phyloP scores from a whole-genome alignment of 1,284 basidiomycete genomes.

The Inonotus hispidus region DNA sequence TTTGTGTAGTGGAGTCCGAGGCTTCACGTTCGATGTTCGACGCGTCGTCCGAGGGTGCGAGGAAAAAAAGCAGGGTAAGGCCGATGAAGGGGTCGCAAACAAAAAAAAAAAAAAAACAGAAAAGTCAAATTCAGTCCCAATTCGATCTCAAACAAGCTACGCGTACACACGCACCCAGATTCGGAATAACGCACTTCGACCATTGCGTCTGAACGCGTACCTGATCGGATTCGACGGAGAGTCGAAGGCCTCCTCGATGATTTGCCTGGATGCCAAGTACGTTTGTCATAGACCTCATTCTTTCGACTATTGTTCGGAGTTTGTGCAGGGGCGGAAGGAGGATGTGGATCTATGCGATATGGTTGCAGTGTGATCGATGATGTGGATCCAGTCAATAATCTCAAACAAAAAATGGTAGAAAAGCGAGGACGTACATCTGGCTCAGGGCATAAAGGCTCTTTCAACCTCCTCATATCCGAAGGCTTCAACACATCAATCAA shows the following conservation, averaged over 20 bases:
- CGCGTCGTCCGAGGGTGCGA: too few relatives aligned
- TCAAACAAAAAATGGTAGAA: conserved; percentile 1
- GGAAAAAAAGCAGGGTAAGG: too few relatives aligned
- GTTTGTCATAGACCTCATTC: conserved; percentile 70
- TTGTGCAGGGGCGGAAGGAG: conserved; percentile 75
- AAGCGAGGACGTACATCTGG: conserved; percentile 65
- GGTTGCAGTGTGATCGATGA: too few relatives aligned
- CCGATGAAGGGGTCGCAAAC: too few relatives aligned
- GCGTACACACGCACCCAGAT: conserved; percentile 50
- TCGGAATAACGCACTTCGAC: conserved; percentile 69
- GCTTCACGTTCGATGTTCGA: too few relatives aligned
- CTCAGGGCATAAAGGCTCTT: conserved; percentile 82
- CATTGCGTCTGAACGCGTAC: conserved; percentile 79
- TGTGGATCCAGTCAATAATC: too few relatives aligned
- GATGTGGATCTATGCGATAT: conserved; percentile 63
- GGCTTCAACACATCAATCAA: conserved; percentile 74
- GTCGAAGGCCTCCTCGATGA: conserved; percentile 53
- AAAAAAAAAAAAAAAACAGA: too few relatives aligned
- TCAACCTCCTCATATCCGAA: conserved; percentile 63
- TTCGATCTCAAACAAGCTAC: too few relatives aligned
- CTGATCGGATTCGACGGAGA: conserved; percentile 65
- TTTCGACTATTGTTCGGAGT: conserved; percentile 73
- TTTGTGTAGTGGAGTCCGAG: too few relatives aligned
- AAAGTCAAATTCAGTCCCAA: too few relatives aligned
- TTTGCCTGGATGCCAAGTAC: conserved; percentile 71